Evolutionary conservation across 345 rosid species (phyloP), one percentile per base, ranked within the genome.

Genomic region (Populus euphratica): DNA sequence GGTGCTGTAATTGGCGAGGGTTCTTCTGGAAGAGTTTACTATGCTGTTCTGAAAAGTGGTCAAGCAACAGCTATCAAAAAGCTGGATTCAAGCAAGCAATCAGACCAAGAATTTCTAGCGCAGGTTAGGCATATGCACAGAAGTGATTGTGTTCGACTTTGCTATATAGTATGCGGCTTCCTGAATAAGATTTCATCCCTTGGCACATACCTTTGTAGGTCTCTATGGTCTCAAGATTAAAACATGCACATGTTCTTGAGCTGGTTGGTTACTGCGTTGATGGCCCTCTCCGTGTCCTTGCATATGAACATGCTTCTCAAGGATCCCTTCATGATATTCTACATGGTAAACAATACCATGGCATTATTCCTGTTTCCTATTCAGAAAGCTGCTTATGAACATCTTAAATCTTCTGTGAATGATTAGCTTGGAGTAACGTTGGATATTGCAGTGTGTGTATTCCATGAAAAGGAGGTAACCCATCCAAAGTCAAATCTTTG

Each of bases 251-350:
- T 88, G 89, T 93, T 76, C 91, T 92, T 39, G 91, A 87, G 52
- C 90, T 93, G 78, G 79, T 93, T 44, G 98, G 97, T 31, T 93
- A 93, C 79, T 89, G 91, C 78, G 87, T 90, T 78, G 93, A 93
- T 74, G 97, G 95, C 56, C 84, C 85, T 73, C 88, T 91, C 73
- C 95, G 98, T 76, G 89, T 91, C 36, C 36, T 93, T 63, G 97
- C 89, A 41, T 93, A 91, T 80, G 94, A 93, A 84, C 87, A 85
- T 85, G 98, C 98, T 69, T 89, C 98, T 65, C 89, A 90, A 86
- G 98, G 98, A 70, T 93, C 98, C 80, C 98, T 93, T 78, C 97
- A 93, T 83, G 98, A 93, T 67, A 85, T 91, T 84, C 93, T 93
- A 71, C 97, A 91, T 79, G 98, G 97, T 90, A 83, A 31, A 61